Evolutionary conservation across 306 rosid genomes (phyloP).

Genomic region (Lablab purpureus): DNA sequence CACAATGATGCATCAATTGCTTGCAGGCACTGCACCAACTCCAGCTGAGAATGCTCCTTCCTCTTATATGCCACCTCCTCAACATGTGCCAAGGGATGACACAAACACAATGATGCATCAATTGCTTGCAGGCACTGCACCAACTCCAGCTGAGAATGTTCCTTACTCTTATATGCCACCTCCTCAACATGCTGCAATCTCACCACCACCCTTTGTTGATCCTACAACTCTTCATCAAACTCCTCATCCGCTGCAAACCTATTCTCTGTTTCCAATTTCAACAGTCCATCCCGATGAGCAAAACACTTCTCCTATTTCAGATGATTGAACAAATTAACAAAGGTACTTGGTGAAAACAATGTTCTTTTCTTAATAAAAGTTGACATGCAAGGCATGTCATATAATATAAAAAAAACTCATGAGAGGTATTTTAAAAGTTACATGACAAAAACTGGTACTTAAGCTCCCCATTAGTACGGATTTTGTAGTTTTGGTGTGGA

Average conservation of each 20-base stretch:
- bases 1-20: constrained; percentile 37
- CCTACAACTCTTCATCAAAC: constrained; percentile 49
- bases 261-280: constrained; percentile 35
- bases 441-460: too few relatives aligned
- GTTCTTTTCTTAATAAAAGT: too few relatives aligned
- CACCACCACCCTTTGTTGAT: constrained; percentile 37
- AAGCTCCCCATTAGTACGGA: too few relatives aligned
- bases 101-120: constrained; percentile 36
- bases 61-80: background rate
- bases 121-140: constrained; percentile 36
- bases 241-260: constrained; percentile 49
- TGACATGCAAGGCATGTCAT: too few relatives aligned
- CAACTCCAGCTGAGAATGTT: constrained; percentile 29
- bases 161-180: background rate
- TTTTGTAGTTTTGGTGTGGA: too few relatives aligned
- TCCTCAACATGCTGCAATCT: too few relatives aligned
- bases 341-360: too few relatives aligned
- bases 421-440: too few relatives aligned
- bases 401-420: too few relatives aligned
- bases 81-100: constrained; percentile 52
- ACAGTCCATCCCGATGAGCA: constrained; percentile 44
- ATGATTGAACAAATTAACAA: too few relatives aligned
- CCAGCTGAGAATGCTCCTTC: background rate
- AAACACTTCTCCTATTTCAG: background rate
- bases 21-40: constrained; percentile 47